Percentiles rank a stretch among this genome's conserved stretches.
Conservation (phyloP, 176 grass and related monocot genomes). For the Saccharum spontaneum region DNA sequence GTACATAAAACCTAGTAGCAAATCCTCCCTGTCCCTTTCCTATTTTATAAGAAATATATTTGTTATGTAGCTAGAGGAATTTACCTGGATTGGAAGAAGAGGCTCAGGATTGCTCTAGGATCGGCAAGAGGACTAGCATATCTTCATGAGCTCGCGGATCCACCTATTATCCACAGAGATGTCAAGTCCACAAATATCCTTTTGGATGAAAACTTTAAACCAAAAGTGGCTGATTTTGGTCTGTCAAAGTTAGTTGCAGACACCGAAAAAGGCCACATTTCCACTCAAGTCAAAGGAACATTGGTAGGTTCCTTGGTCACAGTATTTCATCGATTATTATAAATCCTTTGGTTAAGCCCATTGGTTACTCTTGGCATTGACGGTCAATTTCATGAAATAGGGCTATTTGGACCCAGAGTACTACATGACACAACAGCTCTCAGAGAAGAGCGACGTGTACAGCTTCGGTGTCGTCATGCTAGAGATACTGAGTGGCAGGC, state of each 20-base stretch:
- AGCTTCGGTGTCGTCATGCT: conserved; percentile 87
- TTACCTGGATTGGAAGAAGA: conserved; percentile 75
- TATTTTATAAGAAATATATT: neutral
- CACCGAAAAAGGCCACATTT: conserved; percentile 68
- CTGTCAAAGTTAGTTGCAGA: conserved; percentile 66
- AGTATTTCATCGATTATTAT: neutral
- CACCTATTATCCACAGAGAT: conserved; percentile 92
- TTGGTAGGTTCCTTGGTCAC: conserved; percentile 43
- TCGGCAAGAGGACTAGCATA: conserved; percentile 82
- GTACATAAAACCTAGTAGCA: conserved; percentile 11
- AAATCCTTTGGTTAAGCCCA: neutral
- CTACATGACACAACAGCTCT: conserved; percentile 88
- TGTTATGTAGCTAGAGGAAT: conserved; percentile 49
- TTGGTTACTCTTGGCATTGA: neutral
- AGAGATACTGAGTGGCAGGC: conserved; percentile 56
- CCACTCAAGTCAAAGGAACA: conserved; percentile 93
- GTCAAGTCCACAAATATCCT: conserved; percentile 88
- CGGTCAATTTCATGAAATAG: conserved; percentile 31
- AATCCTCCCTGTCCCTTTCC: neutral
- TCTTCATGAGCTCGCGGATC: conserved; percentile 85
- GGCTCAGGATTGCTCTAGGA: conserved; percentile 71
- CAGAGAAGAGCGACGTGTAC: conserved; percentile 83
- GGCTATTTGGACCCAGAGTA: conserved; percentile 93
- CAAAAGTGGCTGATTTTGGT: conserved; percentile 95
- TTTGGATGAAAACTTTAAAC: conserved; percentile 73